Percentiles rank a stretch among this genome's conserved stretches.
Conservation (phyloP, 306 rosid species). For the Prinsepia uniflora region DNA sequence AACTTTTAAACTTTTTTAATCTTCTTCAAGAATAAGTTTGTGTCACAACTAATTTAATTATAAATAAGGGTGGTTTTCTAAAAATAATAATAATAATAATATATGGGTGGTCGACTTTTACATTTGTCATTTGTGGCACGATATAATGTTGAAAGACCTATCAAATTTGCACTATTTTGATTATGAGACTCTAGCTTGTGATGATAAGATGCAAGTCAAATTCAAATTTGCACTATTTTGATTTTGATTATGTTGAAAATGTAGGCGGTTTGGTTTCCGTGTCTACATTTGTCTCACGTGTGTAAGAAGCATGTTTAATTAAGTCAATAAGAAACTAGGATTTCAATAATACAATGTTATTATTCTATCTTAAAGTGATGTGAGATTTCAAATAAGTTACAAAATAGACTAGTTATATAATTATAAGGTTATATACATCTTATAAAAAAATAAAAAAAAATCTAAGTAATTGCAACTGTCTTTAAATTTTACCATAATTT, state of each 20-base stretch:
- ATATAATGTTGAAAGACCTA: neutral
- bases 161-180: slow-evolving; percentile 7
- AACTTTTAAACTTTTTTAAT: neutral
- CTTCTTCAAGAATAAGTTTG: neutral
- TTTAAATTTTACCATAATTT: no score
- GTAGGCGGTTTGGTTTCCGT: slow-evolving; percentile 6
- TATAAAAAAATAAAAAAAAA: no score
- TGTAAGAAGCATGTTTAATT: neutral
- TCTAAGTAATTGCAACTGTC: no score
- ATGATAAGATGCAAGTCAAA: neutral
- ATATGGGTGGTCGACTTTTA: neutral
- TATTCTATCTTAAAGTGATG: no score
- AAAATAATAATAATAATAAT: neutral
- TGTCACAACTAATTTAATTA: neutral
- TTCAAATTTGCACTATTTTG: no score
- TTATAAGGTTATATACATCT: no score
- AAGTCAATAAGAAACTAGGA: no score
- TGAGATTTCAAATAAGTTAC: no score
- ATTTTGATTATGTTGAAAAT: no score
- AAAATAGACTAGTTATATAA: no score
- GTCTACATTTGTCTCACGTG: neutral
- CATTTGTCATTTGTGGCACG: neutral
- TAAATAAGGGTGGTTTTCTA: neutral
- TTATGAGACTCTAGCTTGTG: neutral
- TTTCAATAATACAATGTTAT: no score